Base-by-base conservation (phyloP, 148 eudicot genomes). In the Arctostaphylos glauca region DNA sequence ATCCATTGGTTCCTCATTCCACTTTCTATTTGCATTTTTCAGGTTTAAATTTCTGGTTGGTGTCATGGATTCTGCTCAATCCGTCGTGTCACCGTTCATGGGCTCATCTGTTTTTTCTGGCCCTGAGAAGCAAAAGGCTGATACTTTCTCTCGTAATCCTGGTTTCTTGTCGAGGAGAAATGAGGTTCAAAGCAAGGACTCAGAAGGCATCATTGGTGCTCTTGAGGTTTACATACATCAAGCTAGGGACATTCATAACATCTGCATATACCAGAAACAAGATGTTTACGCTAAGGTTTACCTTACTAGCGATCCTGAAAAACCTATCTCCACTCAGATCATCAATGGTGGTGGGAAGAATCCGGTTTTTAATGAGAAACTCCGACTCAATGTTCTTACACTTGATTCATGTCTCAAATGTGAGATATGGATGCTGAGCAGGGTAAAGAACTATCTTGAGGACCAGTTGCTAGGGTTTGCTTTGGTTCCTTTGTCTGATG, bases 341-440 rank as follows among this genome's bases (percentile, higher is more conserved):
- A 87, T 96, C 73, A 93, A 94, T 53, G 99, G 99, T 0, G 99
- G 99, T 75, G 99, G 99, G n/a, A 83, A 84, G 81, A 96, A 94
- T 62, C 99, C 99, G 0, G 93, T 96, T 76, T 96, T 96, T 79
- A 92, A 96, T 54, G 92, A 96, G 64, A 90, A 79, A 66, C 86
- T 96, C 47, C 86, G 67, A 14, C 85, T 96, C 18, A 83, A 86
- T 72, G 92, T 96, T 44, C 86, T 81, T 14, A 92, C 92, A 7
- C 66, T 91, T 5, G 93, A 92, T 21, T 82, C 90, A 21, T 93
- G 93, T n/a, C 88, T 96, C 56, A 96, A 94, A 84, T 96, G 99
- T 79, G 99, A 96, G 87, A 84, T 96, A 76, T 96, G 95, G 94
- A 96, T 96, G 99, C 92, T 96, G 78, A 96, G 99, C 84, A 92